A percentile compares a stretch with the other conserved stretches of the same genome.
Conservation (phyloP, 2,329 filamentous ascomycete species). For the Neocucurbitaria cava region DNA sequence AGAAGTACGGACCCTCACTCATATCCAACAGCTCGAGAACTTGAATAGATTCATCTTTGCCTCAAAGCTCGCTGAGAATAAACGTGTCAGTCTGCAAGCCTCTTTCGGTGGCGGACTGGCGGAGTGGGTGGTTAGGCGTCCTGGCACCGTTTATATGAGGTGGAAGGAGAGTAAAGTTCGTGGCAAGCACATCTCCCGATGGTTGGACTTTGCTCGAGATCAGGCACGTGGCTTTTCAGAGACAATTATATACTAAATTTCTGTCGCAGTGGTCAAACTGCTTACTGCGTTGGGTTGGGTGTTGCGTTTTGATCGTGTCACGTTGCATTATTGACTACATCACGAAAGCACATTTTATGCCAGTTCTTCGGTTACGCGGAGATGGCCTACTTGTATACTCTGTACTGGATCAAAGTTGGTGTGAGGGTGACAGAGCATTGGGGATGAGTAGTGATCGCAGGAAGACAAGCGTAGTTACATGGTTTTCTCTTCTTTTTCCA, state of each 20-base stretch:
- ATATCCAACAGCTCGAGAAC: background rate
- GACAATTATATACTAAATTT: background rate
- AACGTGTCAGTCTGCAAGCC: background rate
- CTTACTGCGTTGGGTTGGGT: background rate
- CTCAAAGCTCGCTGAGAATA: background rate
- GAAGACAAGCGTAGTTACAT: no score
- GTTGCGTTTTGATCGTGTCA: background rate
- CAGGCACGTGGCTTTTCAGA: background rate
- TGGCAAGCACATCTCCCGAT: background rate
- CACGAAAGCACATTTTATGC: no score
- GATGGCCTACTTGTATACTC: no score
- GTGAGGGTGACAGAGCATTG: no score
- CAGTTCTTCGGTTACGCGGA: no score
- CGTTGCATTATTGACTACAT: no score
- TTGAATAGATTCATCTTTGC: constrained; percentile 1
- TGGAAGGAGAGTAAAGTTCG: constrained; percentile 1
- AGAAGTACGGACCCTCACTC: background rate
- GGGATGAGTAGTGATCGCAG: no score
- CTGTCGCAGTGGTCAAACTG: no score
- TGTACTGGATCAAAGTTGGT: no score
- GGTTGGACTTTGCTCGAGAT: background rate
- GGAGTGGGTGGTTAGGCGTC: background rate
- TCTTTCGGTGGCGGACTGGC: background rate
- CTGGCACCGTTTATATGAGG: constrained; percentile 1
- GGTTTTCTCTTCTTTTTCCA: no score